Percentiles rank a stretch among this genome's conserved stretches.
These are phyloP conservation scores for Rhizopogon roseolus DNA, from an alignment of 768 basidiomycete genomes.

Conservation along the genomic window DNA sequence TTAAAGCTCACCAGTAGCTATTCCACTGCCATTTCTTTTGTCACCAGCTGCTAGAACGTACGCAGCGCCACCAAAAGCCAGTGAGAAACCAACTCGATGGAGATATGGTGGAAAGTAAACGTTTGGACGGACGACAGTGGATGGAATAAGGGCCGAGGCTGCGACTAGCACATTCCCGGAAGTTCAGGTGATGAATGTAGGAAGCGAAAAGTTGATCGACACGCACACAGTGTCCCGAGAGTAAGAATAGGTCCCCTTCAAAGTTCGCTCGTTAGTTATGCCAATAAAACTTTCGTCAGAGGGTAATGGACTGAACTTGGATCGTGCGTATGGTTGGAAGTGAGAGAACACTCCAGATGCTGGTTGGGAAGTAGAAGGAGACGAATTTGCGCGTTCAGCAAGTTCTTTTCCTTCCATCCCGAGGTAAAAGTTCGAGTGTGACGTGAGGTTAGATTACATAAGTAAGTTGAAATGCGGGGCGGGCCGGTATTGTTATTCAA, in stretches of 20 bases:
- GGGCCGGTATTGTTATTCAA: background rate
- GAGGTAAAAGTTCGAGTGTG: too few species aligned
- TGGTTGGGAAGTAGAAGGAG: constrained; percentile 3
- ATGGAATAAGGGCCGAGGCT: constrained; percentile 30
- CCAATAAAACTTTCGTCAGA: background rate
- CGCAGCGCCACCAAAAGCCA: constrained; percentile 39
- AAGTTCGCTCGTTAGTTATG: background rate
- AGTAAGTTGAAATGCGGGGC: background rate
- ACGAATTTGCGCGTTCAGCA: background rate
- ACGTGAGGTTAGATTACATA: too few species aligned
- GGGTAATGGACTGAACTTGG: constrained; percentile 22
- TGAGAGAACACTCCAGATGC: constrained; percentile 20
- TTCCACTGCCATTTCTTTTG: constrained; percentile 38
- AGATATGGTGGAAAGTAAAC: constrained; percentile 36
- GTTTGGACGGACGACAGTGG: constrained; percentile 21
- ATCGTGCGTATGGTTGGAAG: constrained; percentile 24
- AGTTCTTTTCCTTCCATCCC: background rate
- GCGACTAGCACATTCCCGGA: constrained; percentile 24
- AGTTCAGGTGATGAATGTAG: background rate
- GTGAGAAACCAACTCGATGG: constrained; percentile 37
- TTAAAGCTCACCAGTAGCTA: constrained; percentile 25
- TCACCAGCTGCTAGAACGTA: constrained; percentile 38
- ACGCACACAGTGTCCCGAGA: constrained; percentile 32
- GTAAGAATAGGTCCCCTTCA: constrained; percentile 25
- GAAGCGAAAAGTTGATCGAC: background rate